Evolutionary conservation across 2,329 filamentous ascomycete genomes (phyloP).

Genomic region (Ascochyta pisi): DNA sequence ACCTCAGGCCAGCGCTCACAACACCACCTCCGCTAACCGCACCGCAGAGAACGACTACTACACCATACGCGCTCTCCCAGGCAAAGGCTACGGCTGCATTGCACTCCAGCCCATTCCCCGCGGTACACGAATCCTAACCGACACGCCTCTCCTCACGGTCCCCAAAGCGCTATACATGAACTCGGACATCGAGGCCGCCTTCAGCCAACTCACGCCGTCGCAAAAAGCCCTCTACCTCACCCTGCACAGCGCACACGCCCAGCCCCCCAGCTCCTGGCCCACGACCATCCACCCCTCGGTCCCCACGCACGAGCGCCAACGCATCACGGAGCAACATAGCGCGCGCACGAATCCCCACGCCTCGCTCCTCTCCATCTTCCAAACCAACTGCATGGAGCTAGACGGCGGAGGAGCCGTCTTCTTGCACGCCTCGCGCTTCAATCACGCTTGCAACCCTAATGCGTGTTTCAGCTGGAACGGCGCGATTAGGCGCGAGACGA

Average conservation of each 20-base stretch:
- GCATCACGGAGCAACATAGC: slow-evolving; percentile 42
- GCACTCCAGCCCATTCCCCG: slow-evolving; percentile 44
- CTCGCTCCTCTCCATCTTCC: slow-evolving; percentile 47
- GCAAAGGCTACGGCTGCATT: slow-evolving; percentile 54
- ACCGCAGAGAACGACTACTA: slow-evolving; percentile 35
- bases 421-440: slow-evolving; percentile 48
- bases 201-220: slow-evolving; percentile 25
- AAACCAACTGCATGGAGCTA: slow-evolving; percentile 52
- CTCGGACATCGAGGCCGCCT: slow-evolving; percentile 41
- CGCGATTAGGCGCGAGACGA: slow-evolving; percentile 35
- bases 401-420: slow-evolving; percentile 45
- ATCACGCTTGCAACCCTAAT: slow-evolving; percentile 53
- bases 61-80: slow-evolving; percentile 39
- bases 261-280: slow-evolving; percentile 39
- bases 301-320: slow-evolving; percentile 21
- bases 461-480: slow-evolving; percentile 48
- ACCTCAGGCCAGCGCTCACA: not conserved
- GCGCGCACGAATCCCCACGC: slow-evolving; percentile 32
- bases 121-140: slow-evolving; percentile 51
- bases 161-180: slow-evolving; percentile 41
- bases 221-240: slow-evolving; percentile 35
- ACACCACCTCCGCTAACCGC: not conserved
- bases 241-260: slow-evolving; percentile 38
- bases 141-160: slow-evolving; percentile 49
- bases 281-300: slow-evolving; percentile 33